Evolutionary conservation across 2,329 filamentous ascomycete species (phyloP), one percentile per base, ranked within the genome.

Genomic region (Trichoderma sp.): DNA sequence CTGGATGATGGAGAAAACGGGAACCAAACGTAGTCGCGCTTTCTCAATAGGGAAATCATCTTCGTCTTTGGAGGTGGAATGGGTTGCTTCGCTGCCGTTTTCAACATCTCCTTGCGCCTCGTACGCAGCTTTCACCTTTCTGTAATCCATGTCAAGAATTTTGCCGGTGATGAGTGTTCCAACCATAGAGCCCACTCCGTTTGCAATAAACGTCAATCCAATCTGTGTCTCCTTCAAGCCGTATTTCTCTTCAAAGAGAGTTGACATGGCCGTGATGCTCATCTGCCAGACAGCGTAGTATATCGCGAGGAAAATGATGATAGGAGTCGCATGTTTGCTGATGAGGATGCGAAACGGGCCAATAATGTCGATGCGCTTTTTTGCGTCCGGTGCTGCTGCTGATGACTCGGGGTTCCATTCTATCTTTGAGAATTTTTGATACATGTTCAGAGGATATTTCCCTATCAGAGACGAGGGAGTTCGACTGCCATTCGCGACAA

Each of bases 121-220:
- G 14, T 73, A 35, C 4, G 78, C 81, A 8, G 78, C 76, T 11
- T 89, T 89, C 70, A 90, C 84, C 1, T 89, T 86, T 1, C 84
- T 83, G 76, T 89, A 94, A 76, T 92, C 92, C 79, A 84, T 85
- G 77, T 93, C 91, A 33, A 92, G 84, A 1, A 88, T 72, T 4
- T 83, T 82, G 0, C 91, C 89, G 3, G 81, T 80, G 5, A 81
- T 74, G 16, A 81, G 73, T 0, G 83, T 83, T 0, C 84, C 81
- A 2, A 82, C 73, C n/a, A 84, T 79, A 27, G 83, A 84, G 0
- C 85, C 86, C 4, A 74, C 79, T 0, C 85, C 85, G 31, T 85
- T 75, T 3, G 86, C 86, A 0, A 87, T 77, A 72, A 85, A 87
- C 78, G 83, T 84, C 5, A 87, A 76, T 1, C 87, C 87, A 2